Conservation (phyloP, 2,329 filamentous ascomycete species). For the Cryphonectria naterciae region DNA sequence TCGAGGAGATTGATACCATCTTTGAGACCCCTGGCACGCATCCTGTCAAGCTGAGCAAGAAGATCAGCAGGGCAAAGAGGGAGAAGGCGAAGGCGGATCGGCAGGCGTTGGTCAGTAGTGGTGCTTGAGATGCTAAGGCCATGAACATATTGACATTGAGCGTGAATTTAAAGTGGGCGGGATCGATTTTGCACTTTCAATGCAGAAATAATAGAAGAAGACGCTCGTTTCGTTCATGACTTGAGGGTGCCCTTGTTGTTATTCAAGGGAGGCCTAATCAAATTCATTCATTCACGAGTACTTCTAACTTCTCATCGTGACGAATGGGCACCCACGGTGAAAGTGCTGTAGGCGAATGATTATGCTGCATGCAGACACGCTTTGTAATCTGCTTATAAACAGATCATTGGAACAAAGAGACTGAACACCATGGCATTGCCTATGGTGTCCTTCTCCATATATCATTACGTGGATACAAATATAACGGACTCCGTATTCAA, state of each 20-base stretch:
- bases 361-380: neutral
- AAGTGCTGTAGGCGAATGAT: neutral
- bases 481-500: too few species aligned
- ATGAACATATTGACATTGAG: neutral
- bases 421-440: too few species aligned
- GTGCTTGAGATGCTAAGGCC: neutral
- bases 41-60: slow-evolving; percentile 30
- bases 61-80: slow-evolving; percentile 30
- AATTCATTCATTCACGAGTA: neutral
- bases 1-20: slow-evolving; percentile 63
- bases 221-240: neutral
- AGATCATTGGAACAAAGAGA: neutral
- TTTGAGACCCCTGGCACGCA: slow-evolving; percentile 45
- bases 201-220: neutral
- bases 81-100: slow-evolving; percentile 26
- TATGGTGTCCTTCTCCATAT: too few species aligned
- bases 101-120: neutral
- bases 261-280: neutral
- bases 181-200: too few species aligned
- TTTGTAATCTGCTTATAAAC: neutral
- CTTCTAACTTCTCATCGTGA: neutral
- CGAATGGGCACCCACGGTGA: neutral
- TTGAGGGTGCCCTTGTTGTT: neutral
- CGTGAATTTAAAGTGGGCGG: neutral
- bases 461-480: too few species aligned